A percentile compares a stretch with the other conserved stretches of the same genome.
Evolutionary conservation across 345 rosid genomes (phyloP).

Genomic region (Aquilaria sinensis): DNA sequence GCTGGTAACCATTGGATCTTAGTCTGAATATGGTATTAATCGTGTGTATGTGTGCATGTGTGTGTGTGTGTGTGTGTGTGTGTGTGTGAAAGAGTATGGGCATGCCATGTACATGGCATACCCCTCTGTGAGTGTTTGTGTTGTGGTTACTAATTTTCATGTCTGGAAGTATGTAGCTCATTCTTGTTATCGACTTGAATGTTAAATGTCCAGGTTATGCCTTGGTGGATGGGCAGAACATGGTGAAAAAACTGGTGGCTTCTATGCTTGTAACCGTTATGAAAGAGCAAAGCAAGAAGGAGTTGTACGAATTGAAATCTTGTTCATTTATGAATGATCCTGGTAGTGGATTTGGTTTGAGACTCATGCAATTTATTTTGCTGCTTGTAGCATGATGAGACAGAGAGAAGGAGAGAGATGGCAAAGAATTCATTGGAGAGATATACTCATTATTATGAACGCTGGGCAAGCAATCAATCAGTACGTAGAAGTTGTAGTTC

Average conservation of each 20-base stretch:
- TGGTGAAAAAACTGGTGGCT: conserved; percentile 80
- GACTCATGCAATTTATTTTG: conserved; percentile 6
- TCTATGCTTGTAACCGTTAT: conserved; percentile 72
- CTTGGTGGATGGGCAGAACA: conserved; percentile 79
- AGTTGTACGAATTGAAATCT: conserved; percentile 26
- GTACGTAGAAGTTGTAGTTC: conserved; percentile 23
- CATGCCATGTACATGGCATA: too few relatives aligned
- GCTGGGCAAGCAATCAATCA: conserved; percentile 69
- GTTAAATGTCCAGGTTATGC: conserved; percentile 40
- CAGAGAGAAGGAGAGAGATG: conserved; percentile 62
- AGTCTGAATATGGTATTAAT: too few relatives aligned
- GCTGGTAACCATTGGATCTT: conserved; percentile 35
- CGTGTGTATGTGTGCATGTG: too few relatives aligned
- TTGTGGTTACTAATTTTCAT: too few relatives aligned
- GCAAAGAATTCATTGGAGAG: conserved; percentile 61
- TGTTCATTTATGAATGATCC: neutral
- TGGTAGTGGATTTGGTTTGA: conserved; percentile 1
- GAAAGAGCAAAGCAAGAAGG: conserved; percentile 67
- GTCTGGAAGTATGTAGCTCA: too few relatives aligned
- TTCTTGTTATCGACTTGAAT: neutral
- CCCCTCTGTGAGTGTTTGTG: too few relatives aligned
- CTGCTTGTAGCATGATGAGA: conserved; percentile 50
- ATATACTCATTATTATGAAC: conserved; percentile 66
- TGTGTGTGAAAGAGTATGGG: too few relatives aligned
- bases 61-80: too few relatives aligned